Conservation (phyloP, 768 basidiomycete species). For the Hortiboletus campestris region DNA sequence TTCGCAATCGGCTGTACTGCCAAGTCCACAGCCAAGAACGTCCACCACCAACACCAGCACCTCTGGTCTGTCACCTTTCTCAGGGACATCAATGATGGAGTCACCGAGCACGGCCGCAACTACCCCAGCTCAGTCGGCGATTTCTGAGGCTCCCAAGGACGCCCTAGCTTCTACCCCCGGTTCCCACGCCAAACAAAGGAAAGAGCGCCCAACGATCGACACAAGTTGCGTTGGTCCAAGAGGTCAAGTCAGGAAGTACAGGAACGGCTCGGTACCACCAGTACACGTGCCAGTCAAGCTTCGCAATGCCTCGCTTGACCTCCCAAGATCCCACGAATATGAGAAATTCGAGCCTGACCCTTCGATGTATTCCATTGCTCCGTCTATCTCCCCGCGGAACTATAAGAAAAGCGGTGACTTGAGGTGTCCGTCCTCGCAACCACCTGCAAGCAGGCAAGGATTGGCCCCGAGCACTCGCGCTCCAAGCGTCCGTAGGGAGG, state of each 20-base stretch:
- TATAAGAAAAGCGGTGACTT: conserved; percentile 22
- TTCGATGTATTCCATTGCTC: conserved; percentile 32
- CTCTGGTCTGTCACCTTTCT: conserved; percentile 28
- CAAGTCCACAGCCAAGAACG: conserved; percentile 27
- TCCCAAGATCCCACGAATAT: conserved; percentile 24
- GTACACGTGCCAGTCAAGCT: conserved; percentile 29
- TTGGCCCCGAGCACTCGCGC: conserved; percentile 21
- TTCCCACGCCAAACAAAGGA: conserved; percentile 22
- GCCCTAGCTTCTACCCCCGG: conserved; percentile 13
- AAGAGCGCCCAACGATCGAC: conserved; percentile 33
- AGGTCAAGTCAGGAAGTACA: conserved; percentile 32
- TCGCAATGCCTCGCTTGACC: conserved; percentile 32
- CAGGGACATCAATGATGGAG: conserved; percentile 24
- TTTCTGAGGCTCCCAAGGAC: conserved; percentile 16
- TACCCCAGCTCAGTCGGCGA: conserved; percentile 26
- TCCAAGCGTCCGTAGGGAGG: conserved; percentile 29
- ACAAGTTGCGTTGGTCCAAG: conserved; percentile 32
- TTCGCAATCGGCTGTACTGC: conserved; percentile 15
- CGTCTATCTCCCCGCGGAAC: conserved; percentile 25
- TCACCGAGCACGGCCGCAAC: conserved; percentile 28
- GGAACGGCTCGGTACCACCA: conserved; percentile 32
- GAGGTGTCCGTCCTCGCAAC: conserved; percentile 23
- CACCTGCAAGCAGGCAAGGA: conserved; percentile 28
- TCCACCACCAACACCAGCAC: conserved; percentile 26
- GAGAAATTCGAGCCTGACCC: conserved; percentile 28